These are phyloP conservation scores for Penicillium nordicum DNA, from an alignment of 2,329 filamentous ascomycete species.

Conservation along the genomic window DNA sequence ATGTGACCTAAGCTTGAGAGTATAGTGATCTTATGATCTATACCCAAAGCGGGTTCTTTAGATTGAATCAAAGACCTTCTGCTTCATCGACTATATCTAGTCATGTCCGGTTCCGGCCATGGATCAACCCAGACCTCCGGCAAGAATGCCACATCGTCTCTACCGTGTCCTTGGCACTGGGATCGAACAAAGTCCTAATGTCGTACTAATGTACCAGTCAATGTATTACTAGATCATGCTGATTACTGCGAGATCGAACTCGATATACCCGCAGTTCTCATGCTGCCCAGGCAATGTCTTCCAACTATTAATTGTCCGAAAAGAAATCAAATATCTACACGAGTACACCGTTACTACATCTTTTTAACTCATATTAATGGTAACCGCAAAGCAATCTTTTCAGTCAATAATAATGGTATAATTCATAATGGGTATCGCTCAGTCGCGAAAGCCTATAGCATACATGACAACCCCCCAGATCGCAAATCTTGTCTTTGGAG, in stretches of 20 bases:
- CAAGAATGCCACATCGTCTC: background rate
- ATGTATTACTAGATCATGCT: background rate
- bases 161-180: background rate
- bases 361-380: background rate
- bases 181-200: background rate
- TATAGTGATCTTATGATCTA: background rate
- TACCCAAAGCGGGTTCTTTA: background rate
- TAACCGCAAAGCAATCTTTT: background rate
- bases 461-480: slow-evolving; percentile 8
- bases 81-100: background rate
- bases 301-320: background rate
- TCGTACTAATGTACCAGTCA: background rate
- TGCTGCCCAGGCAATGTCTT: background rate
- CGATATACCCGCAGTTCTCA: background rate
- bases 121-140: background rate
- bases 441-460: background rate
- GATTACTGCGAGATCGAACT: background rate
- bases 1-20: slow-evolving; percentile 1
- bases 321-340: background rate
- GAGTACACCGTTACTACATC: background rate
- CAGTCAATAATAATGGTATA: slow-evolving; percentile 1
- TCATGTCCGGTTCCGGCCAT: background rate
- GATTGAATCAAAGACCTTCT: background rate
- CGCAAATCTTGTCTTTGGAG: slow-evolving; percentile 3
- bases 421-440: slow-evolving; percentile 2